Percentiles rank a stretch among this genome's conserved stretches.
These are phyloP conservation scores for Clonostachys sp. DNA, from an alignment of 2,329 filamentous ascomycete genomes.

Conservation along the genomic window DNA sequence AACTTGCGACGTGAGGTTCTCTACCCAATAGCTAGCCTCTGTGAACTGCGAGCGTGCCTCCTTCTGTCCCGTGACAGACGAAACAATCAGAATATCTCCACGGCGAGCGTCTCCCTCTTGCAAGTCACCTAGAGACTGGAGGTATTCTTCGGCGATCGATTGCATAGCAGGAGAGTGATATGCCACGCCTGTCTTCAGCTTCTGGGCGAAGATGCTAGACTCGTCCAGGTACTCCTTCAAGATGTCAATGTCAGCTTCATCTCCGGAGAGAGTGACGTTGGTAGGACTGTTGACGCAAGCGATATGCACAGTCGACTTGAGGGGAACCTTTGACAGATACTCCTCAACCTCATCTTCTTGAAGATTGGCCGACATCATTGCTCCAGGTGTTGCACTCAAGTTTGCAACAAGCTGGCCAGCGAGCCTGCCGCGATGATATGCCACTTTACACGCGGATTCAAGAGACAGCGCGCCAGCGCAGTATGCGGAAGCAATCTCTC, in stretches of 20 bases:
- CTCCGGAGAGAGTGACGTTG: constrained; percentile 40
- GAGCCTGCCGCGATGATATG: constrained; percentile 11
- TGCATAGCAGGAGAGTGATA: constrained; percentile 7
- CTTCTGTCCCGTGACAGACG: constrained; percentile 2
- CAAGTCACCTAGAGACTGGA: background rate
- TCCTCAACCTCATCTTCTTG: constrained; percentile 1
- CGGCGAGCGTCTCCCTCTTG: background rate
- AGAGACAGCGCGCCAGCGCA: constrained; percentile 12
- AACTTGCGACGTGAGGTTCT: constrained; percentile 25
- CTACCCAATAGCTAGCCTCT: constrained; percentile 20
- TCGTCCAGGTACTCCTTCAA: background rate
- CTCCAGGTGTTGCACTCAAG: constrained; percentile 11
- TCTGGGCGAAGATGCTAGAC: background rate
- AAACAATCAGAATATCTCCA: constrained; percentile 2
- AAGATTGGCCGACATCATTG: constrained; percentile 24
- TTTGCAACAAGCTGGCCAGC: constrained; percentile 4
- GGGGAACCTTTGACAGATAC: background rate
- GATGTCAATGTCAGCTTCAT: constrained; percentile 11
- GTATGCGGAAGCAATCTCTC: constrained; percentile 30
- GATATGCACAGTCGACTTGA: constrained; percentile 7
- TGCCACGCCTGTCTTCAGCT: constrained; percentile 7
- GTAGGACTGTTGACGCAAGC: constrained; percentile 41
- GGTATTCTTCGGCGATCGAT: background rate
- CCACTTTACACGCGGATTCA: constrained; percentile 9
- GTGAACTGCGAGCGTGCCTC: background rate